These are phyloP conservation scores for Xanthoconium purpureum DNA, from an alignment of 768 basidiomycete genomes.

Conservation along the genomic window DNA sequence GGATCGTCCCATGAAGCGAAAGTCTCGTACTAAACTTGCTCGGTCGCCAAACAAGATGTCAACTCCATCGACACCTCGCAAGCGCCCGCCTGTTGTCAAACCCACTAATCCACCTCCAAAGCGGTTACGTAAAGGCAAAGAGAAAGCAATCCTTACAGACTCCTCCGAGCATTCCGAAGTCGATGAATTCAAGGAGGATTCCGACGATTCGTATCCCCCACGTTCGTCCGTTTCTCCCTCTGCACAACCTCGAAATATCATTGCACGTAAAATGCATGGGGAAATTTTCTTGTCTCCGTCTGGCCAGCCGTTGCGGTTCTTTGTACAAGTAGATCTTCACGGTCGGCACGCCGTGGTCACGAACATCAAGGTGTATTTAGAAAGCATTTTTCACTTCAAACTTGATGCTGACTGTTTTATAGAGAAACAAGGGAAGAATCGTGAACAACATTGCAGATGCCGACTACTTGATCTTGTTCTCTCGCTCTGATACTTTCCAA, in stretches of 20 bases:
- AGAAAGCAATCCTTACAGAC: constrained; percentile 16
- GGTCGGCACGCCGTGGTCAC: constrained; percentile 49
- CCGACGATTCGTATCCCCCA: constrained; percentile 6
- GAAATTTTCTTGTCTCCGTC: constrained; percentile 43
- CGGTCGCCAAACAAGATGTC: constrained; percentile 5
- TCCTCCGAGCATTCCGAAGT: constrained; percentile 17
- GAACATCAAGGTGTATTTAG: constrained; percentile 55
- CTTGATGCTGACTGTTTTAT: neutral
- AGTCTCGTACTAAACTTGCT: constrained; percentile 2
- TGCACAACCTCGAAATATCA: constrained; percentile 9
- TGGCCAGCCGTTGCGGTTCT: constrained; percentile 52
- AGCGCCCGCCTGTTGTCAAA: constrained; percentile 18
- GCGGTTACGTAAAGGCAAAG: constrained; percentile 31
- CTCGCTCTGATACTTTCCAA: constrained; percentile 48
- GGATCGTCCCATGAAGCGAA: constrained; percentile 5
- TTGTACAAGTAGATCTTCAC: constrained; percentile 65
- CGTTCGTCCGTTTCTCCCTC: constrained; percentile 16
- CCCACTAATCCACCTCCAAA: constrained; percentile 16
- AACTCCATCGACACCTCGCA: constrained; percentile 20
- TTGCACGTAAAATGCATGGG: constrained; percentile 19
- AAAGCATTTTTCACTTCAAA: neutral
- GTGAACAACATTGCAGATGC: constrained; percentile 51
- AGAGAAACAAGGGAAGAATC: constrained; percentile 70
- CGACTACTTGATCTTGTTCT: constrained; percentile 58
- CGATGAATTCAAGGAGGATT: constrained; percentile 13